Percentiles rank a stretch among this genome's conserved stretches.
phyloP scores from a whole-genome alignment of 2,329 filamentous ascomycete species.

The Colletotrichum plurivorum region DNA sequence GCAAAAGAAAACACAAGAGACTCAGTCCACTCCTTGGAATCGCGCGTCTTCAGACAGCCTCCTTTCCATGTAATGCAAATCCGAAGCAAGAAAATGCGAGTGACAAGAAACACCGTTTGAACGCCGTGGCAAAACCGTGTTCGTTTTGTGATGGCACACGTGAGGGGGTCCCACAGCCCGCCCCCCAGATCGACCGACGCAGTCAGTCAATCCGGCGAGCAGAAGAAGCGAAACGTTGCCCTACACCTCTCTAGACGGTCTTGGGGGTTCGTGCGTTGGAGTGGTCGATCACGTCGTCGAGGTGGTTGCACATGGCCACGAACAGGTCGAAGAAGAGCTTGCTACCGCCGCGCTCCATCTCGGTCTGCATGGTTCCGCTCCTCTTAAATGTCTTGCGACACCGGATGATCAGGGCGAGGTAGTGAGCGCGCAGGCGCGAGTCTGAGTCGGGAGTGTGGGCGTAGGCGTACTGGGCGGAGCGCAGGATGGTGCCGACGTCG shows the following conservation, averaged over 20 bases:
- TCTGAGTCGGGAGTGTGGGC: slow-evolving; percentile 94
- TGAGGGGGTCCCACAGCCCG: slow-evolving; percentile 15
- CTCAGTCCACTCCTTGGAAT: slow-evolving; percentile 36
- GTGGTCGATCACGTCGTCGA: slow-evolving; percentile 94
- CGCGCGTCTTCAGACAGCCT: slow-evolving; percentile 37
- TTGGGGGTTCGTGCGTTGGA: slow-evolving; percentile 75
- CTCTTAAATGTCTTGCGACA: slow-evolving; percentile 98
- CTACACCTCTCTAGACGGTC: slow-evolving; percentile 63
- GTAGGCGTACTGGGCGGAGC: slow-evolving; percentile 95
- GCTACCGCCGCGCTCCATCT: slow-evolving; percentile 92
- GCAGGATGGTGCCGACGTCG: slow-evolving; percentile 91
- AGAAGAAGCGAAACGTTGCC: neutral
- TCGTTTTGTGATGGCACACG: slow-evolving; percentile 37
- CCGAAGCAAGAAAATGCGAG: slow-evolving; percentile 26
- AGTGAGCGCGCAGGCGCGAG: slow-evolving; percentile 93
- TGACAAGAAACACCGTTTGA: slow-evolving; percentile 36
- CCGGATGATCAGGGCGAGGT: slow-evolving; percentile 96
- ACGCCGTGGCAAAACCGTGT: slow-evolving; percentile 36
- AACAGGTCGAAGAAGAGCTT: slow-evolving; percentile 99
- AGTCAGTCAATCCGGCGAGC: neutral
- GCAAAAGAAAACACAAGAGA: slow-evolving; percentile 43
- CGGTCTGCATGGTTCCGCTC: slow-evolving; percentile 98
- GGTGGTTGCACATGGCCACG: slow-evolving; percentile 97
- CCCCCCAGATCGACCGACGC: slow-evolving; percentile 13
- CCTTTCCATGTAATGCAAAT: slow-evolving; percentile 33